Evolutionary conservation across 2,329 filamentous ascomycete species (phyloP), one percentile per base, ranked within the genome.

Genomic region (Aphanocladium album): DNA sequence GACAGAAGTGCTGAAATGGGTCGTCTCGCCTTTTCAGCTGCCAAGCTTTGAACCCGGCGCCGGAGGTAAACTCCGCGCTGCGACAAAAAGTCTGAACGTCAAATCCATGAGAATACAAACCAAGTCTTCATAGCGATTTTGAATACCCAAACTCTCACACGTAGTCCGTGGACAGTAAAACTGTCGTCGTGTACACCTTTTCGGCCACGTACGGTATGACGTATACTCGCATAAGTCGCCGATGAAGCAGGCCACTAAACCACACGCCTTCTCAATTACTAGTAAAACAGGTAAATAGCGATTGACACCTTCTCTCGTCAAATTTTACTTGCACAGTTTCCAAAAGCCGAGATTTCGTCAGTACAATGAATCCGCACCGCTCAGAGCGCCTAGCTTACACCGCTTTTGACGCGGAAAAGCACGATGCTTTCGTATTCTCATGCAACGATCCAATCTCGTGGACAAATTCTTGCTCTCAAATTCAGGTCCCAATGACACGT

Each of bases 371-470:
- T 21, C 45, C 58, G 6, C 52, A 47, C 30, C 58, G 51, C 58
- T 60, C 58, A n/a, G 35, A 56, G 21, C 51, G 45, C 23, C 23
- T 60, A 2, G 58, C 56, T 19, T 60, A 60, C 51, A 57, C 39
- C 27, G 35, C 47, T 12, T 57, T 37, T 19, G 39, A 61, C 14
- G 45, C 46, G 7, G 53, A 51, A 4, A 54, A 56, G 39, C 59
- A 61, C 30, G 46, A 51, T 12, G 59, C 21, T 4, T 46, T 52
- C 11, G 2, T 46, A 7, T 57, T 55, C 17, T 16, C 57, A 35
- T 52, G 57, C 53, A 30, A 27, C 17, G 58, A 60, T 23, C 35
- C 43, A 19, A 43, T 60, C 16, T 55, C 50, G 2, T 60, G 58
- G 58, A 55, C 41, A 7, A 39, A 41, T 12, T 21, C 51, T 6